These are phyloP conservation scores for Takakia lepidozioides DNA, from an alignment of 225 moss, liverwort and hornwort genomes.

Conservation along the genomic window DNA sequence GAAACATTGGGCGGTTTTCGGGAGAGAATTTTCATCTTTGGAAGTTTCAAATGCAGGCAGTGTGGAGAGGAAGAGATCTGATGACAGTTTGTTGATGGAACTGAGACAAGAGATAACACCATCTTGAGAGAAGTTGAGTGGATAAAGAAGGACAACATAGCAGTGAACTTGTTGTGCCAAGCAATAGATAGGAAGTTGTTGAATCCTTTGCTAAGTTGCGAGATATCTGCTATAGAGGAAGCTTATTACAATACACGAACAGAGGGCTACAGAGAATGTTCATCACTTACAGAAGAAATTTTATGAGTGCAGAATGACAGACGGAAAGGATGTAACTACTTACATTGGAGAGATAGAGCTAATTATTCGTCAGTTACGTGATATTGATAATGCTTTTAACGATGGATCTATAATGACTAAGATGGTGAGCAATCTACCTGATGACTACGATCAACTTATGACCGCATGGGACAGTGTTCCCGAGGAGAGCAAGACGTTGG, in stretches of 20 bases:
- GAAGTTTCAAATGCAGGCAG: too few relatives aligned
- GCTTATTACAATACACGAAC: background rate
- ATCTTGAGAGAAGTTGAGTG: background rate
- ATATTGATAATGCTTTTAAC: background rate
- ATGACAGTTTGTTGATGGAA: conserved; percentile 3
- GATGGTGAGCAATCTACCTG: too few relatives aligned
- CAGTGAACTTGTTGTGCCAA: background rate
- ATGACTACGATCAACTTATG: too few relatives aligned
- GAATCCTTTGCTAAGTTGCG: background rate
- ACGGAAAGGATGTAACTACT: background rate
- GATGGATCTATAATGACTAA: background rate
- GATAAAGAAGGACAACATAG: background rate
- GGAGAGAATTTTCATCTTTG: background rate
- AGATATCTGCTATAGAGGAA: background rate
- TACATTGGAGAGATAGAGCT: background rate
- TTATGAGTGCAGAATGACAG: conserved; percentile 1
- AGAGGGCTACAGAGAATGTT: background rate
- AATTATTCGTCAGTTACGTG: background rate
- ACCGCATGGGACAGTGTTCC: background rate
- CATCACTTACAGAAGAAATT: background rate
- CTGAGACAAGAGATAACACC: background rate
- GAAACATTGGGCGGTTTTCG: background rate
- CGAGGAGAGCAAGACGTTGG: background rate
- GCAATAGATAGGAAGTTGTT: conserved; percentile 1
- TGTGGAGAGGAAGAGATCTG: background rate